These are phyloP conservation scores for Vigna nakashimae DNA, from an alignment of 306 rosid genomes.

Conservation along the genomic window DNA sequence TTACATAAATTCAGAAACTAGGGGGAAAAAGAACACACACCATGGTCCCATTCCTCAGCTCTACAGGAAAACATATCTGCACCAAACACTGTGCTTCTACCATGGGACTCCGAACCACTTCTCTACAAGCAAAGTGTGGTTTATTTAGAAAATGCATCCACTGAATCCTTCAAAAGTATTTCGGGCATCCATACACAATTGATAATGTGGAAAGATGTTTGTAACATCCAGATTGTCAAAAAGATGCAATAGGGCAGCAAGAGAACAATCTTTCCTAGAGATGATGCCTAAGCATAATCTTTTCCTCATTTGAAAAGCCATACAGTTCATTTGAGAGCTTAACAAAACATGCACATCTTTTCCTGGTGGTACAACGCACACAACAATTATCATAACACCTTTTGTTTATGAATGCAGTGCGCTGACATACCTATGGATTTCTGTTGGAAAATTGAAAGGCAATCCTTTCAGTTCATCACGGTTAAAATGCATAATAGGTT, in stretches of 20 bases:
- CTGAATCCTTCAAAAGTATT: conserved; percentile 35
- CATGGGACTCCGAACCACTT: conserved; percentile 92
- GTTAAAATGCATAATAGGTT: conserved; percentile 72
- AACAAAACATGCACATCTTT: conserved; percentile 19
- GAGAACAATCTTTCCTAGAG: conserved; percentile 32
- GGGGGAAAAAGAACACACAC: conserved; percentile 49
- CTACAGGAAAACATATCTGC: conserved; percentile 91
- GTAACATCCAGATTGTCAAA: conserved; percentile 36
- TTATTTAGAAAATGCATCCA: conserved; percentile 49
- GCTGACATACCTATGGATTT: conserved; percentile 63
- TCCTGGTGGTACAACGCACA: conserved; percentile 16
- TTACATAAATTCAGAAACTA: conserved; percentile 33
- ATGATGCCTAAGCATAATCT: conserved; percentile 10
- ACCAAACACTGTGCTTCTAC: conserved; percentile 97
- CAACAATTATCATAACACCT: conserved; percentile 20
- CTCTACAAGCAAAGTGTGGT: conserved; percentile 64
- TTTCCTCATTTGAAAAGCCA: conserved; percentile 1
- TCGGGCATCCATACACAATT: conserved; percentile 25
- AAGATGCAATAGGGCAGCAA: conserved; percentile 34
- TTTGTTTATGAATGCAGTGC: conserved; percentile 36
- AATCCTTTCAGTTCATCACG: conserved; percentile 89
- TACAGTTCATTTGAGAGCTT: conserved; percentile 24
- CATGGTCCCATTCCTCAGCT: conserved; percentile 86
- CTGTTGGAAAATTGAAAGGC: conserved; percentile 83
- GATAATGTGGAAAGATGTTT: conserved; percentile 18